Base-by-base conservation (phyloP, 1,284 basidiomycete species). In the Tremellales sp. region DNA sequence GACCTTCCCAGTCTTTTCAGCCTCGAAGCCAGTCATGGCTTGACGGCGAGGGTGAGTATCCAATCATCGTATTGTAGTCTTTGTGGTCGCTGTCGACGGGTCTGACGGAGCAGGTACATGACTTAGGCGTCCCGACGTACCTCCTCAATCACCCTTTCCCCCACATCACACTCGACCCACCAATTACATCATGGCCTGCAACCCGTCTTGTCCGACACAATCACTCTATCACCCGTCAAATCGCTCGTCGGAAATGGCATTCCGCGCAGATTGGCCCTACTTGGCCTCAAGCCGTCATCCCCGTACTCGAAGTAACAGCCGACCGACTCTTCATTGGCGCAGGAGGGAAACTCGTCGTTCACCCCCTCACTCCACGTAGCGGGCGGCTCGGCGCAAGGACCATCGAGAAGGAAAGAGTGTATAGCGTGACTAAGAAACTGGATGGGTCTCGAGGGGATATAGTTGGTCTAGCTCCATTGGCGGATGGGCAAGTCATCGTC, bases 201-300 rank as follows among this genome's bases (percentile, higher is more conserved):
- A 15, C 40, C 2, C 4, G 35, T 11, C 54, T 67, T 2, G 52
- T 68, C 40, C 46, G 40, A 8, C 46, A 60, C 36, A 57, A 70
- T 43, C 52, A 57, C n/a, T 41, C 25, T 3, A 64, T 67, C 40
- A 50, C 46, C 17, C 47, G 29, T 2, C 48, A 56, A 0, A 48
- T 72, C 13, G 10, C 21, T 0, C 3, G 21, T 6, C 63, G 65
- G 35, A 43, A 35, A 21, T 64, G 67, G 48, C 63, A 67, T 42
- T 66, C 68, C 8, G 43, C 64, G 3, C 68, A 70, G 40, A 51
- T 73, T 7, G 72, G 68, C 3, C 47, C 41, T 4, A 57, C 61
- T 10, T 72, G 68, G 68, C n/a, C 49, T 1, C 46, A 58, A 17
- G 42, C 55, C 4, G 62, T 60, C n/a, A 68, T 71, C 21, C 72